Evolutionary conservation across 2,329 filamentous ascomycete species (phyloP), one percentile per base, ranked within the genome.

Genomic region (Fulvia fulva): DNA sequence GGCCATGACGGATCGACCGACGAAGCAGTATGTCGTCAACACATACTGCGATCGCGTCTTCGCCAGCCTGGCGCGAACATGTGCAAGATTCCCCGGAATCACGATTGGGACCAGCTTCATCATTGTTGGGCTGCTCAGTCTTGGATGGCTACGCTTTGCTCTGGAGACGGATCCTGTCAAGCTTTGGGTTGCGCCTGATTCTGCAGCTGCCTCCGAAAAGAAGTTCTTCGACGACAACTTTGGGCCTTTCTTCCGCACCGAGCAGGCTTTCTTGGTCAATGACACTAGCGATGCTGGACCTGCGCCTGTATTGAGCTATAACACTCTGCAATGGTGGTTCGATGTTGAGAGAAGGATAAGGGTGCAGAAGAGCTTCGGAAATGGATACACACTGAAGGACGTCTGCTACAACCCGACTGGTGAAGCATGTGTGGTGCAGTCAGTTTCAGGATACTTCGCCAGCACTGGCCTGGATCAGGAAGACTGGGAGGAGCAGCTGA

Each of bases 161-260:
- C 81, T 99, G 34, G 94, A 97, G 74, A 89, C 81, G 22, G 89
- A 97, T 62, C 94, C 94, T 5, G 94, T 95, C 11, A 86, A 89
- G 50, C 79, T 99, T 8, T 99, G 94, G 94, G 94, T 99, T n/a
- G 92, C 93, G 67, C 94, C 94, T 7, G 88, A 89, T 8, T 97
- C 94, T 3, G 84, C 87, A 51, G 93, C 95, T 21, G 94, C 94
- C 0, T 83, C 91, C 71, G 93, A 99, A 72, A 99, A 99, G 77
- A 83, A 83, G 1, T 99, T 95, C 71, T 99, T 97, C 64, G 95
- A 99, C 71, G 74, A 83, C 34, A 91, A 91, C 67, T 99, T 99
- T 71, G 95, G 94, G 0, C 91, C 93, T 0, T 99, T 99, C 70
- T 99, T 94, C 75, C 89, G 94, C 43, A 89, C 92, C 0, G 90